Conservation (phyloP, 306 rosid genomes). For the Corylus americana region DNA sequence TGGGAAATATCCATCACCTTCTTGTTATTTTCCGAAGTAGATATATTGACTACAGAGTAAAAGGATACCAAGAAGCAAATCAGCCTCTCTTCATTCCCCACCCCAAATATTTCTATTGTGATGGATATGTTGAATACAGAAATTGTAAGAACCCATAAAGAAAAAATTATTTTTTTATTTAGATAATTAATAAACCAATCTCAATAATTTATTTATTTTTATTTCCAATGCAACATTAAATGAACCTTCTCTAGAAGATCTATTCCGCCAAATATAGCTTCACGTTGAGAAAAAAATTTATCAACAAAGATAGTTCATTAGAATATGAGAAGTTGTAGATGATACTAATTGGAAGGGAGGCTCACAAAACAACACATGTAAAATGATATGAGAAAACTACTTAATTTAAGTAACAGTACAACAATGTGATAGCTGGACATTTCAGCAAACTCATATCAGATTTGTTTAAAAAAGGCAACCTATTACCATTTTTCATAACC, state of each 20-base stretch:
- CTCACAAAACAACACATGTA: background rate
- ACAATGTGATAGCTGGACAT: conserved; percentile 19
- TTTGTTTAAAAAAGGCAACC: conserved; percentile 30
- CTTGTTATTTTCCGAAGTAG: background rate
- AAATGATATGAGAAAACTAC: conserved; percentile 6
- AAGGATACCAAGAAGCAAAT: background rate
- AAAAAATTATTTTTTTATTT: background rate
- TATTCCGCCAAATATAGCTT: background rate
- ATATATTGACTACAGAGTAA: background rate
- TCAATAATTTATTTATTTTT: background rate
- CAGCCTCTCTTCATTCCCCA: background rate
- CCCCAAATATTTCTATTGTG: background rate
- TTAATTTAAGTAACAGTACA: conserved; percentile 14
- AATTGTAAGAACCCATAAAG: background rate
- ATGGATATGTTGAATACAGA: background rate
- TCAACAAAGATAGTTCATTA: conserved; percentile 6
- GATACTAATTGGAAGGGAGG: background rate
- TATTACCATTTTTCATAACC: conserved; percentile 91
- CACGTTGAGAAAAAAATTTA: background rate
- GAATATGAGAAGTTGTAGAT: conserved; percentile 9
- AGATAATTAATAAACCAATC: too few relatives aligned
- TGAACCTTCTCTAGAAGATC: background rate
- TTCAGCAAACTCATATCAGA: conserved; percentile 17
- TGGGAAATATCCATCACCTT: background rate
- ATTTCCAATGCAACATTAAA: background rate